These are phyloP conservation scores for Vigna mungo DNA, from an alignment of 306 rosid species.

Conservation along the genomic window DNA sequence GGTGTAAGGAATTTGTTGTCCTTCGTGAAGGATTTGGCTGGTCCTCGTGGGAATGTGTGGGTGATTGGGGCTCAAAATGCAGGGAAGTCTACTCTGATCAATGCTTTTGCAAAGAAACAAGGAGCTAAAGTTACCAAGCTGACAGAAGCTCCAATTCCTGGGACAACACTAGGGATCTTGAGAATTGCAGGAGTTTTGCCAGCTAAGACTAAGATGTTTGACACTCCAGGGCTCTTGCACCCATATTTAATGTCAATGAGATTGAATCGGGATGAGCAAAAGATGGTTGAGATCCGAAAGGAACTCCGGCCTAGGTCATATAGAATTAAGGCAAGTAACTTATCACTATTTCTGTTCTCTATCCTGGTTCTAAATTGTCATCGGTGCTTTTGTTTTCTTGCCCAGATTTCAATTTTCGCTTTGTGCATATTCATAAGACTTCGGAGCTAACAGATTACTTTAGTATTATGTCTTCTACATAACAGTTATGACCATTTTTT, in stretches of 20 bases:
- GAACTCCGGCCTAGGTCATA: constrained; percentile 85
- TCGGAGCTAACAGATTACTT: constrained; percentile 9
- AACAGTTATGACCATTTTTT: not conserved
- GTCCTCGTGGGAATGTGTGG: constrained; percentile 99
- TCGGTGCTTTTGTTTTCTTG: constrained; percentile 22
- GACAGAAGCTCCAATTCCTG: constrained; percentile 95
- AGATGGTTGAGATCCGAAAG: constrained; percentile 91
- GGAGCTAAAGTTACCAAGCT: constrained; percentile 81
- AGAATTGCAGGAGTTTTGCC: constrained; percentile 90
- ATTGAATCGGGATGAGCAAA: constrained; percentile 87
- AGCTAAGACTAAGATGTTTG: constrained; percentile 89
- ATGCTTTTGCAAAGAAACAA: constrained; percentile 79
- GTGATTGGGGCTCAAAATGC: constrained; percentile 97
- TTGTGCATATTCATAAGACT: constrained; percentile 30
- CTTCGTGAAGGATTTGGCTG: constrained; percentile 76
- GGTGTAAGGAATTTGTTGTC: constrained; percentile 82
- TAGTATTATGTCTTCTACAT: not conserved
- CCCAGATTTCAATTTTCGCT: constrained; percentile 18
- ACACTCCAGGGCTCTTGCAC: constrained; percentile 91
- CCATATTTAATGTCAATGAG: constrained; percentile 83
- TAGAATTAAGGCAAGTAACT: constrained; percentile 79
- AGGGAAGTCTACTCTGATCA: constrained; percentile 93
- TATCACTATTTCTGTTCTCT: constrained; percentile 18
- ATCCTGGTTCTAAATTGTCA: not conserved
- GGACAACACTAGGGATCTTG: constrained; percentile 90